Evolutionary conservation across 169 alveolate genomes (phyloP).

Genomic region (Neospora caninum): DNA sequence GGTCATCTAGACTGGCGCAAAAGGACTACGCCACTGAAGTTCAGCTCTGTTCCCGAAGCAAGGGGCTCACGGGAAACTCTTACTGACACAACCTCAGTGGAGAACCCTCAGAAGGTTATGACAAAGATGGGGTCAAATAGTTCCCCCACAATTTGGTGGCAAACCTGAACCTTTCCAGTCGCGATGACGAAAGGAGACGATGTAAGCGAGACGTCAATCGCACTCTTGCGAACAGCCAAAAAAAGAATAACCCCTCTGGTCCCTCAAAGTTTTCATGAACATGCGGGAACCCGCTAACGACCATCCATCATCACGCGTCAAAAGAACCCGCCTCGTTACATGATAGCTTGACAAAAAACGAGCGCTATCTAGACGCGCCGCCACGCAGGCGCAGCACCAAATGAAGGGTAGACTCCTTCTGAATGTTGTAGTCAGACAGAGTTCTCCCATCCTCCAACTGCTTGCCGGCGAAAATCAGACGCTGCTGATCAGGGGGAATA

Average conservation of each 20-base stretch:
- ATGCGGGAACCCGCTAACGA: not conserved
- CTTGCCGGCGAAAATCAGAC: slow-evolving; percentile 99
- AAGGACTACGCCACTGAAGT: too few relatives aligned
- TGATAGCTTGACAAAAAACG: too few relatives aligned
- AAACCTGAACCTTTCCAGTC: not conserved
- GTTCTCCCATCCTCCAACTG: slow-evolving; percentile 98
- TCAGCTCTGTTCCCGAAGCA: too few relatives aligned
- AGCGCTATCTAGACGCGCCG: not conserved
- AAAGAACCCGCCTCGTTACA: too few relatives aligned
- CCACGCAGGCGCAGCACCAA: slow-evolving; percentile 30
- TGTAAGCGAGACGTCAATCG: slow-evolving; percentile 20
- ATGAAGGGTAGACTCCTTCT: slow-evolving; percentile 85
- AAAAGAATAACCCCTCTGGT: not conserved
- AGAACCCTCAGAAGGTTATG: too few relatives aligned
- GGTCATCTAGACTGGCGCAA: too few relatives aligned
- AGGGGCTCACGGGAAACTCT: too few relatives aligned
- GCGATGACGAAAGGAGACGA: not conserved
- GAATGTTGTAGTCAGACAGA: slow-evolving; percentile 97
- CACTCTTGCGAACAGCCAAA: slow-evolving; percentile 36
- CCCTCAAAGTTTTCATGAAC: not conserved
- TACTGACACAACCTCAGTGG: too few relatives aligned
- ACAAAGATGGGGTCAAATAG: too few relatives aligned
- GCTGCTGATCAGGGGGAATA: slow-evolving; percentile 99
- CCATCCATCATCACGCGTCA: too few relatives aligned
- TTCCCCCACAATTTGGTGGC: not conserved